Base-by-base conservation (phyloP, 345 rosid species). In the Hibiscus tridactylites region DNA sequence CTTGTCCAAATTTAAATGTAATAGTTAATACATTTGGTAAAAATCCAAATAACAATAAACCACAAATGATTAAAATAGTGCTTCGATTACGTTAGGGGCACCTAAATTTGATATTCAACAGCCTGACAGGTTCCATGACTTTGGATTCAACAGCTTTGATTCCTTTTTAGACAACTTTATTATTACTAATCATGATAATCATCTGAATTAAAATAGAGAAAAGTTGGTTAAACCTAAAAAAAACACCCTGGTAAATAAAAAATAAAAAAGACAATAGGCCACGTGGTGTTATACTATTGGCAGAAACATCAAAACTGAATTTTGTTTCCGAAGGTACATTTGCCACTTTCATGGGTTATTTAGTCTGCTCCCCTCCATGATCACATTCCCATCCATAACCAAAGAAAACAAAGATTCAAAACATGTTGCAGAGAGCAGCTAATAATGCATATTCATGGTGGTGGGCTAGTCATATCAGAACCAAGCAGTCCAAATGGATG, bases 401-500 rank as follows among this genome's bases (percentile, higher is more conserved):
- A 60, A 19, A 57, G 33, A 9, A 5, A 57, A 4, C 7, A 39
- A 10, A 28, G 26, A 9, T 64, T 42, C 57, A 2, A 47, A 73
- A 47, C 71, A 91, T 92, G 99, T 31, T 92, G 79, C 90, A 91
- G 73, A 88, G 97, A 79, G 97, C 96, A 76, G 99, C 96, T 33
- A 88, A 86, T 82, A 92, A 92, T 87, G 97, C 99, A 1, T 95
- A 92, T 78, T 95, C 96, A 68, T 92, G 99, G 99, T 92, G 99
- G 99, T 88, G 97, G 97, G 99, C 96, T 3, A 95, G 99, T 74
- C 99, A 95, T 56, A 85, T 95, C 77, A 86, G 97, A 66, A 92
- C 97, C 13, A 95, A 95, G 83, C 99, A 95, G 81, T 89, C 99
- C 1, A 92, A 90, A 92, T 92, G 99, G 97, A 81, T 95, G 77